A percentile compares a stretch with the other conserved stretches of the same genome.
Conservation (phyloP, 306 rosid genomes). For the Luffa acutangula region DNA sequence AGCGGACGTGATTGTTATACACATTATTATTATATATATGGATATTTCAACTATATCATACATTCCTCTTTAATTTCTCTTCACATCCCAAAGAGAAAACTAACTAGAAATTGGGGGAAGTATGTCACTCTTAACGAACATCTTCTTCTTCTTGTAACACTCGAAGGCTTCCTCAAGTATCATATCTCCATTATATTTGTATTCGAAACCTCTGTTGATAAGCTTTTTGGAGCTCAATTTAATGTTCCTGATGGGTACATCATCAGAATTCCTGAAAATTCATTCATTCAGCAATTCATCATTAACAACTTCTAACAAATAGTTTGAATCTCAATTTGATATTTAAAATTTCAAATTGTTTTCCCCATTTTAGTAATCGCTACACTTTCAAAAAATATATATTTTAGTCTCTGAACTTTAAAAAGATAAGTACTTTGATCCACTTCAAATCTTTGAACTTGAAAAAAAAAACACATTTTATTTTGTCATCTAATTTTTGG, state of each 20-base stretch:
- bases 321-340: no score
- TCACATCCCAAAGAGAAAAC: not conserved
- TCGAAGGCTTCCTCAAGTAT: conserved; percentile 10
- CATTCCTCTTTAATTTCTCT: not conserved
- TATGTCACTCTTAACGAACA: not conserved
- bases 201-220: conserved; percentile 11
- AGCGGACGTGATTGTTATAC: no score
- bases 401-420: no score
- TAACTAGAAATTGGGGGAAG: not conserved
- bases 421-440: no score
- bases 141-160: not conserved
- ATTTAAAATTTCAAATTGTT: no score
- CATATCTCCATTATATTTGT: conserved; percentile 16
- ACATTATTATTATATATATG: no score
- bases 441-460: no score
- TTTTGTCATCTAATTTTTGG: no score
- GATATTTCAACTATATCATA: not conserved
- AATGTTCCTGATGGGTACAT: conserved; percentile 6
- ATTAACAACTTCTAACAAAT: not conserved
- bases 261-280: conserved; percentile 14
- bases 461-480: no score
- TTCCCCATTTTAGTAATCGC: no score
- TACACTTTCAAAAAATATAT: no score
- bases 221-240: conserved; percentile 12
- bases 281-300: not conserved